A percentile compares a stretch with the other conserved stretches of the same genome.
These are phyloP conservation scores for Yueomyces sp. DNA, from an alignment of 1,139 yeast genomes.

Conservation along the genomic window DNA sequence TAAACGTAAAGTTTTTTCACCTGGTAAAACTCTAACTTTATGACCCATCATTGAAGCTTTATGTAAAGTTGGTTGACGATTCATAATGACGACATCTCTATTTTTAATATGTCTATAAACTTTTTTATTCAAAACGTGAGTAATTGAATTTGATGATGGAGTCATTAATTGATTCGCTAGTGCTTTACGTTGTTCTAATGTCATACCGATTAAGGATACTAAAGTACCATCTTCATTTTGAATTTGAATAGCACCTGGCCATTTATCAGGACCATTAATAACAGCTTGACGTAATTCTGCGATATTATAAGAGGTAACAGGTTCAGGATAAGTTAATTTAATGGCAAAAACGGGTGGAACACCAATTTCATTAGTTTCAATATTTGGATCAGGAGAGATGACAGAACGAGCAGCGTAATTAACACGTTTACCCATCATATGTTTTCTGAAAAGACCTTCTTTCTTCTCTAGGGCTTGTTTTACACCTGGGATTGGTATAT, in stretches of 20 bases:
- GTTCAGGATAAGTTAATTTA: constrained; percentile 94
- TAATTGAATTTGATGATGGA: constrained; percentile 44
- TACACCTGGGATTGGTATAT: constrained; percentile 80
- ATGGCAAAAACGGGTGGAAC: constrained; percentile 97
- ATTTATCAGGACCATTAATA: constrained; percentile 88
- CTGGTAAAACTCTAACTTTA: constrained; percentile 90
- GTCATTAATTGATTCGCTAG: constrained; percentile 89
- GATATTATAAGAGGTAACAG: constrained; percentile 89
- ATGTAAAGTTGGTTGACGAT: constrained; percentile 97
- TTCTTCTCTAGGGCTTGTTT: constrained; percentile 97
- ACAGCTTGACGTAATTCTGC: constrained; percentile 89
- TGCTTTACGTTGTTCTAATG: constrained; percentile 89
- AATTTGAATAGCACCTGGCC: constrained; percentile 98
- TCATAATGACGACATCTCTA: constrained; percentile 93
- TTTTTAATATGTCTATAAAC: constrained; percentile 89
- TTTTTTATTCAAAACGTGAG: constrained; percentile 67
- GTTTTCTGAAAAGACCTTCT: constrained; percentile 95
- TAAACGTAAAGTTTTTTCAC: constrained; percentile 89
- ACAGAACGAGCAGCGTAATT: constrained; percentile 98
- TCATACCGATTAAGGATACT: constrained; percentile 77
- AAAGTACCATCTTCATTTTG: constrained; percentile 94
- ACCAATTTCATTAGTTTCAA: constrained; percentile 96
- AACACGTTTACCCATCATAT: constrained; percentile 99
- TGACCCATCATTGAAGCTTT: constrained; percentile 99
- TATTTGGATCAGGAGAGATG: constrained; percentile 96